Evolutionary conservation across 257 asterid genomes (phyloP).

Genomic region (Solanum corneliomulleri): DNA sequence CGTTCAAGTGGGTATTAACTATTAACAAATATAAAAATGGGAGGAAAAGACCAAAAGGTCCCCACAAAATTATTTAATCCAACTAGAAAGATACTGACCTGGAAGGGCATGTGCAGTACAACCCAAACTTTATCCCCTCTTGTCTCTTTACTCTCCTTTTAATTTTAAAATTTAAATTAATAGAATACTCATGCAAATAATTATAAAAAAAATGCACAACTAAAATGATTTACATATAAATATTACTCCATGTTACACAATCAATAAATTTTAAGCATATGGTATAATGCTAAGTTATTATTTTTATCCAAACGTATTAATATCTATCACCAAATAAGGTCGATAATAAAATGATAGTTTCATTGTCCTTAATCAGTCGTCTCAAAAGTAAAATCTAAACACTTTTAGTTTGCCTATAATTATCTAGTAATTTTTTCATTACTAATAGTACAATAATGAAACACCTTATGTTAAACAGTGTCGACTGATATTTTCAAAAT

Average conservation of each 20-base stretch:
- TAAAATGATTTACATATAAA: neutral
- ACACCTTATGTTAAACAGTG: neutral
- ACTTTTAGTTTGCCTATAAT: neutral
- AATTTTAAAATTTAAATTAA: neutral
- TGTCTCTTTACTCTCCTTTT: neutral
- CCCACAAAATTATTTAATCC: neutral
- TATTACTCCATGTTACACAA: neutral
- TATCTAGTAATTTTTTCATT: neutral
- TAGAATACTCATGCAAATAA: neutral
- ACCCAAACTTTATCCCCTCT: neutral
- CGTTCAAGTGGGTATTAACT: neutral
- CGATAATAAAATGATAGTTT: neutral
- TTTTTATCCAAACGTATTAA: neutral
- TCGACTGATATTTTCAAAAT: rapidly evolving
- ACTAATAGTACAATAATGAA: neutral
- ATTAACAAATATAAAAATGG: neutral
- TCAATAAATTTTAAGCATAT: neutral
- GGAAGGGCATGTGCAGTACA: neutral
- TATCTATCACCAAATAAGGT: no score
- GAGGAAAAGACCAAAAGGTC: neutral
- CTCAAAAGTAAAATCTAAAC: neutral
- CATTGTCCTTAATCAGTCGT: neutral
- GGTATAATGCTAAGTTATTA: neutral
- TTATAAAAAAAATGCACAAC: neutral
- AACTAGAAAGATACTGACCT: neutral